These are phyloP conservation scores for Phytopythium montanum DNA, from an alignment of 352 stramenopile genomes.

Conservation along the genomic window DNA sequence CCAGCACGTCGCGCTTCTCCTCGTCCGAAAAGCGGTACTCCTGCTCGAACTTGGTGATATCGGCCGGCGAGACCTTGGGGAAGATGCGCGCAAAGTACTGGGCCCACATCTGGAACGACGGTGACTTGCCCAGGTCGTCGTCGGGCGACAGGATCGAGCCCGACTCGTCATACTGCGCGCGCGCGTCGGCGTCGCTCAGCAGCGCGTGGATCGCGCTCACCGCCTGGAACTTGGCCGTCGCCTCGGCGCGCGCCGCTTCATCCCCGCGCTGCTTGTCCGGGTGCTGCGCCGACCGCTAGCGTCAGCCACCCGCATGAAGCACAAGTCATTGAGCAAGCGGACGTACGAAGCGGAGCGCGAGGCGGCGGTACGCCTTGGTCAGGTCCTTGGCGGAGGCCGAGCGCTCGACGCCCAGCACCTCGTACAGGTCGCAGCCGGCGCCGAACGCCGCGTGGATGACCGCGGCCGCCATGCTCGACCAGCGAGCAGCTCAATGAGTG, in stretches of 20 bases:
- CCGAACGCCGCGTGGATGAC: constrained; percentile 60
- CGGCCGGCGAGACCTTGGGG: constrained; percentile 76
- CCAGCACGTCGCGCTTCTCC: constrained; percentile 75
- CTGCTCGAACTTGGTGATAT: constrained; percentile 77
- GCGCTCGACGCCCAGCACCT: constrained; percentile 57
- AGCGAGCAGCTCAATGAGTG: too few species aligned
- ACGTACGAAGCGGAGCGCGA: constrained; percentile 67
- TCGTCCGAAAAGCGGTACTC: constrained; percentile 86
- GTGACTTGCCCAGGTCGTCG: constrained; percentile 36
- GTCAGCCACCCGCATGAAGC: constrained; percentile 8
- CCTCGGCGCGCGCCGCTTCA: constrained; percentile 35
- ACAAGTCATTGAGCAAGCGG: not conserved
- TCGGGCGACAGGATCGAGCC: constrained; percentile 58
- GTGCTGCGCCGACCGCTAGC: constrained; percentile 51
- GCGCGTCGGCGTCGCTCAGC: constrained; percentile 70
- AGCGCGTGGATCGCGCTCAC: constrained; percentile 84
- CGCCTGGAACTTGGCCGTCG: constrained; percentile 84
- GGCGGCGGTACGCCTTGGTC: constrained; percentile 63
- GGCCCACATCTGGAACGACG: constrained; percentile 70
- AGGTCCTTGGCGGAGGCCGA: constrained; percentile 66
- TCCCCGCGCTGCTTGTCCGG: constrained; percentile 89
- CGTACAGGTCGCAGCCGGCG: constrained; percentile 71
- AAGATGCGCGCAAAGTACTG: constrained; percentile 89
- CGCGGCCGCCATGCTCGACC: constrained; percentile 19
- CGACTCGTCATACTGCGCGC: constrained; percentile 84